phyloP scores from a whole-genome alignment of 352 stramenopile species.

The Phytophthora vignae region DNA sequence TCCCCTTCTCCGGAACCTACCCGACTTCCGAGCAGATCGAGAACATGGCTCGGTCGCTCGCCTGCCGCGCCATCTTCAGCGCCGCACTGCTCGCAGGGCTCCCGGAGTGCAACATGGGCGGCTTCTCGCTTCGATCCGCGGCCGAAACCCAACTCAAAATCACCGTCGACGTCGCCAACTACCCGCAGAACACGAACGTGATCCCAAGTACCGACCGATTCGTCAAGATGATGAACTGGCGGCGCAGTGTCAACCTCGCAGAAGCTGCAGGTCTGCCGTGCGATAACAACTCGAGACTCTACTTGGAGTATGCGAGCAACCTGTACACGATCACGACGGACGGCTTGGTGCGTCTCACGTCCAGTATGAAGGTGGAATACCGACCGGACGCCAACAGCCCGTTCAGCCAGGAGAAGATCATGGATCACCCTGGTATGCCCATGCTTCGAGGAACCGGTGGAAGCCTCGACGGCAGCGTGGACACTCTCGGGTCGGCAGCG shows the following conservation, averaged over 20 bases:
- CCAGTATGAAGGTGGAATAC: slow-evolving; percentile 60
- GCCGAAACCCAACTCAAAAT: slow-evolving; percentile 58
- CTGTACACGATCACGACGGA: slow-evolving; percentile 50
- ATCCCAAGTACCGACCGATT: slow-evolving; percentile 54
- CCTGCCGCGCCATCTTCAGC: slow-evolving; percentile 53
- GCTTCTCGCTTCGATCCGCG: slow-evolving; percentile 41
- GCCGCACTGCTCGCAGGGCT: slow-evolving; percentile 41
- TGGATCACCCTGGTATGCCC: slow-evolving; percentile 13
- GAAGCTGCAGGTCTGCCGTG: slow-evolving; percentile 48
- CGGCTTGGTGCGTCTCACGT: slow-evolving; percentile 46
- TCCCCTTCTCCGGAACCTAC: slow-evolving; percentile 48
- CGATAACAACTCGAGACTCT: slow-evolving; percentile 58
- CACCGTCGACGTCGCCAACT: slow-evolving; percentile 41
- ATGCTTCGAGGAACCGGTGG: slow-evolving; percentile 5
- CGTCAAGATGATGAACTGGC: slow-evolving; percentile 60
- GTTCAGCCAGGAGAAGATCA: slow-evolving; percentile 40
- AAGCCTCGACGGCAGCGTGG: slow-evolving; percentile 1
- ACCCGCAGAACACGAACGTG: slow-evolving; percentile 19
- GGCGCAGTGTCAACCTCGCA: slow-evolving; percentile 60
- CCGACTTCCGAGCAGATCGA: slow-evolving; percentile 46
- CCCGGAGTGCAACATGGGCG: slow-evolving; percentile 49
- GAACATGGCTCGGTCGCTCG: slow-evolving; percentile 41
- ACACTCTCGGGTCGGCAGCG: slow-evolving; percentile 1
- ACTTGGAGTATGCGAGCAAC: slow-evolving; percentile 49
- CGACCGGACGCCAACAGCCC: slow-evolving; percentile 17